Evolutionary conservation across 2,329 filamentous ascomycete species (phyloP).

Genomic region (Fusarium guadeloupense): DNA sequence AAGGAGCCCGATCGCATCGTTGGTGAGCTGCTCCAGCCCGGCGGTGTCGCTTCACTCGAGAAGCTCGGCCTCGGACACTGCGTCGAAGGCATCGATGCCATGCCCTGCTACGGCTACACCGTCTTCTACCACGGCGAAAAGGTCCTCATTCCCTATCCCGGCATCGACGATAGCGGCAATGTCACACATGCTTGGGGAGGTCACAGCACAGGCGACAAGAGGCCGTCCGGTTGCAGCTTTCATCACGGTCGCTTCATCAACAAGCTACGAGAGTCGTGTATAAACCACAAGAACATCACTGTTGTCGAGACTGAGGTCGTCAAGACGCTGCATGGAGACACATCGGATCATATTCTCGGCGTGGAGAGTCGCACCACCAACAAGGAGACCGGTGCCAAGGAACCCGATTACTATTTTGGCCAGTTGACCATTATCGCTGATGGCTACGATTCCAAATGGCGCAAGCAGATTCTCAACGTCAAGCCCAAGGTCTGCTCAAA

Average conservation of each 20-base stretch:
- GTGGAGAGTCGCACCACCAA: slow-evolving; percentile 77
- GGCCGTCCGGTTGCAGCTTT: slow-evolving; percentile 78
- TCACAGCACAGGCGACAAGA: slow-evolving; percentile 50
- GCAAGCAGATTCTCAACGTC: slow-evolving; percentile 77
- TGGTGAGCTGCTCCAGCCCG: slow-evolving; percentile 92
- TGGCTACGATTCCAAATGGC: slow-evolving; percentile 91
- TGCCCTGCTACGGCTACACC: slow-evolving; percentile 85
- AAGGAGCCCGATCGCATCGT: slow-evolving; percentile 96
- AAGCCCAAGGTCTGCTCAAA: slow-evolving; percentile 93
- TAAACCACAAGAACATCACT: slow-evolving; percentile 82
- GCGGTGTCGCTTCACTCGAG: slow-evolving; percentile 82
- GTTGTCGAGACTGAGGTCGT: slow-evolving; percentile 90
- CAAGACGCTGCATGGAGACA: slow-evolving; percentile 75
- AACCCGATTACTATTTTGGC: slow-evolving; percentile 83
- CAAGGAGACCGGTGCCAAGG: slow-evolving; percentile 63
- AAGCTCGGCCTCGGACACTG: slow-evolving; percentile 83
- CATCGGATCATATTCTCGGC: slow-evolving; percentile 78
- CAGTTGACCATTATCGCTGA: slow-evolving; percentile 89
- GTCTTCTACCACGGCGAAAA: slow-evolving; percentile 81
- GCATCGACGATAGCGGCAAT: slow-evolving; percentile 59
- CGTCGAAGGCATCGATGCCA: slow-evolving; percentile 87
- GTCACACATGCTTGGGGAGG: slow-evolving; percentile 51
- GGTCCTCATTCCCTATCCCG: slow-evolving; percentile 82
- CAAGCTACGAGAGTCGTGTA: slow-evolving; percentile 79
- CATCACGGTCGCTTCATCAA: slow-evolving; percentile 95